phyloP scores from a whole-genome alignment of 345 rosid genomes.

The Isatis tinctoria region DNA sequence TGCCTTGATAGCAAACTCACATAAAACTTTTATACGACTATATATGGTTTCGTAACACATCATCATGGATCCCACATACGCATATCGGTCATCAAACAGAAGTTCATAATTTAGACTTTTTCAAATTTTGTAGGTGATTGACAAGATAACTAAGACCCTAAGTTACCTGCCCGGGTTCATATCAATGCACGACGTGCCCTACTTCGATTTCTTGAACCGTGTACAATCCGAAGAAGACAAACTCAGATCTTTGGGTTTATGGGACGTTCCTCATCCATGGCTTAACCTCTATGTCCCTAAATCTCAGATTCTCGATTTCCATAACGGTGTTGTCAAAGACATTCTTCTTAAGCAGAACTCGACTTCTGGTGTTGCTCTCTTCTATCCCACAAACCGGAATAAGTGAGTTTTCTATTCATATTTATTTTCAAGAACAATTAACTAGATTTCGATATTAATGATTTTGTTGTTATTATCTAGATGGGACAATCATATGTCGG shows the following conservation, averaged over 20 bases:
- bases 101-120: neutral
- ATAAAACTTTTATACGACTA: neutral
- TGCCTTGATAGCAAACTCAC: neutral
- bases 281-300: conserved; percentile 84
- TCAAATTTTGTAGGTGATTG: conserved; percentile 36
- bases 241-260: conserved; percentile 68
- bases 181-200: conserved; percentile 64
- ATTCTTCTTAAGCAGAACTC: conserved; percentile 58
- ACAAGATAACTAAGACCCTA: conserved; percentile 25
- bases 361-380: conserved; percentile 53
- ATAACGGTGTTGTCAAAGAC: conserved; percentile 55
- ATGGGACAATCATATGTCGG: conserved; percentile 81
- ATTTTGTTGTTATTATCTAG: conserved; percentile 32
- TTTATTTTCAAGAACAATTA: neutral
- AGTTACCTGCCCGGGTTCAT: conserved; percentile 35
- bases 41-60: neutral
- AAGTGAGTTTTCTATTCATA: conserved; percentile 44
- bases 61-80: neutral
- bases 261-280: conserved; percentile 99
- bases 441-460: neutral
- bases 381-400: conserved; percentile 67
- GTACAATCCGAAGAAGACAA: conserved; percentile 67
- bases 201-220: conserved; percentile 72
- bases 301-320: conserved; percentile 56
- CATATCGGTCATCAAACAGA: conserved; percentile 29